Base-by-base conservation (phyloP, 2,329 filamentous ascomycete genomes). In the Aureobasidium melanogenum region DNA sequence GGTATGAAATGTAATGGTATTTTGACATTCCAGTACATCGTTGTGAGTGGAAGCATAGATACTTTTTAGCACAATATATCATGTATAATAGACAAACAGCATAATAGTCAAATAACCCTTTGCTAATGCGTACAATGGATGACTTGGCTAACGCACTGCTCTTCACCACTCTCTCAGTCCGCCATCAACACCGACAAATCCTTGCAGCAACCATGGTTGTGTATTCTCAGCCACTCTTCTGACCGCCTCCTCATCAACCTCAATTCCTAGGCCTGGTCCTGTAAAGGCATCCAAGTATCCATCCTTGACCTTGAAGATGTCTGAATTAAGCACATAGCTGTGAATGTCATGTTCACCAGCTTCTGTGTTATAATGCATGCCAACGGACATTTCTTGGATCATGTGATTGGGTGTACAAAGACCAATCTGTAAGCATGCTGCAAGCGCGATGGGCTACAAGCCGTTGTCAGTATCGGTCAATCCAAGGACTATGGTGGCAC, bases 351-450 rank as follows among this genome's bases (percentile, higher is more conserved):
- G 78, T 3, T 82, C 79, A 1, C 82, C 84, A 0, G 79, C 81
- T 65, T 80, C 79, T 5, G 73, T 71, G 65, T 91, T 91, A 69
- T 91, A 91, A 69, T 91, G 88, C 65, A 91, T 91, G 0, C 88
- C 88, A 30, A 90, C 67, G 51, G 85, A 87, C 88, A 91, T 90
- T 71, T 91, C 88, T 68, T 89, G 85, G 32, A 91, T 90, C 0
- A 81, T 83, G 69, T 88, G 89, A 70, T 87, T 90, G 24, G 79
- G 80, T 14, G 75, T 82, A 19, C 74, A 75, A 32, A 81, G 77
- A 34, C 84, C 84, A 1, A 90, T 82, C 64, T 90, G 87, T 38
- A 89, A 77, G 62, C 81, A 84, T 0, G 88, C 88, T 1, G 88
- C 88, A 10, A 90, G 75, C 0, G 88, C 86, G 48, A 91, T 85